phyloP scores from a whole-genome alignment of 495 filamentous ascomycete species.

The Lophium mytilinum region DNA sequence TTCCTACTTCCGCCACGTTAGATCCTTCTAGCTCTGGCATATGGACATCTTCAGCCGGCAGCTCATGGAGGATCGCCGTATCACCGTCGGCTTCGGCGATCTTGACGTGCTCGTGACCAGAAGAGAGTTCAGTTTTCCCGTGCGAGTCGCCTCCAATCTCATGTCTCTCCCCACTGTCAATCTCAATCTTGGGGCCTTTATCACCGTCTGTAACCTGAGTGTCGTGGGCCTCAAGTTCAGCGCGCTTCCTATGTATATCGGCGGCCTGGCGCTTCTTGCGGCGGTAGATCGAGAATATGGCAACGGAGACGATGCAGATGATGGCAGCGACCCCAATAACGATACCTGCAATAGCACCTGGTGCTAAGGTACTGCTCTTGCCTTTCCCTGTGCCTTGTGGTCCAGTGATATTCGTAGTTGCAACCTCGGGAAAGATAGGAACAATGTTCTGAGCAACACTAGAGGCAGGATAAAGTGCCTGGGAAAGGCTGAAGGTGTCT shows the following conservation, averaged over 20 bases:
- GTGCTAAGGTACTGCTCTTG: neutral
- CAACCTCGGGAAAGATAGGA: slow-evolving; percentile 19
- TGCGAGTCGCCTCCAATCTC: slow-evolving; percentile 14
- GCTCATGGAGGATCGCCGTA: slow-evolving; percentile 5
- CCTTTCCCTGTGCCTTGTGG: neutral
- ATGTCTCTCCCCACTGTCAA: slow-evolving; percentile 7
- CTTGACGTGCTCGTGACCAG: slow-evolving; percentile 9
- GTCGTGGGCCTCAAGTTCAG: slow-evolving; percentile 18
- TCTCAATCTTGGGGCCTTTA: slow-evolving; percentile 4
- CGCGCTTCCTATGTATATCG: slow-evolving; percentile 2
- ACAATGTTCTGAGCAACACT: slow-evolving; percentile 20
- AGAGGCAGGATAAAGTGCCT: slow-evolving; percentile 21
- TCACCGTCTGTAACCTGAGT: neutral
- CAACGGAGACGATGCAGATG: slow-evolving; percentile 3
- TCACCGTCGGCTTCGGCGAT: slow-evolving; percentile 10
- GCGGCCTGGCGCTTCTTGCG: slow-evolving; percentile 3
- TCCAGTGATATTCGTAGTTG: neutral
- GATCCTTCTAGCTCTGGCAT: slow-evolving; percentile 1
- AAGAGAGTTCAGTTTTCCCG: slow-evolving; percentile 9
- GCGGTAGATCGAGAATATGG: slow-evolving; percentile 4
- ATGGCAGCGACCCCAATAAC: slow-evolving; percentile 18
- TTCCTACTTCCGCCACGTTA: neutral
- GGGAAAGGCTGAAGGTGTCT: slow-evolving; percentile 30
- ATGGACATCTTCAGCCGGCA: slow-evolving; percentile 13
- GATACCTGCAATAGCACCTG: slow-evolving; percentile 28